Evolutionary conservation across 345 rosid genomes (phyloP), one percentile per base, ranked within the genome.

Genomic region (Hibiscus mutabilis): DNA sequence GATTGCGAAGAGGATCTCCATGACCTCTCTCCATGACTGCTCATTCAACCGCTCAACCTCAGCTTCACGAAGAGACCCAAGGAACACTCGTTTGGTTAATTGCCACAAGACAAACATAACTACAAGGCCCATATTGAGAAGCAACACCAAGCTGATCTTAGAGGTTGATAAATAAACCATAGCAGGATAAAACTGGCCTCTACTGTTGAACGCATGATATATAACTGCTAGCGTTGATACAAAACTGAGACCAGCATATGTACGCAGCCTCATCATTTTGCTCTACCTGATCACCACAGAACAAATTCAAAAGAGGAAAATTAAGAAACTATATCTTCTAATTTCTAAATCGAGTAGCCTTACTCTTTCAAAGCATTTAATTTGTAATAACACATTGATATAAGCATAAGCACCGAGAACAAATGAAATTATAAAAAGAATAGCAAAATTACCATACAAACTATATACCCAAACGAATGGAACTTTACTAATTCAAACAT

Each of bases 41-140:
- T 94, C 98, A 68, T 94, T 94, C 79, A 94, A 76, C 62, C 98
- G 83, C 85, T 94, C 98, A 18, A 94, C 86, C 66, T 94, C 98
- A 9, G 97, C 97, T 80, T 94, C 98, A 4, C 98, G 88, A 25
- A 93, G 98, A 10, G 94, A 79, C 42, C 98, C 98, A 15, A 94
- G 95, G 76, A 94, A 94, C 7, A 94, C 63, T 24, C 82, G 74
- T 64, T 91, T 94, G 53, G 80, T 84, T 21, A 94, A 74, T 49
- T 89, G 93, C 98, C 98, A 94, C 37, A 94, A 68, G 60, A 76
- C 75, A 75, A 87, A 85, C 97, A 91, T 89, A 14, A 86, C 7
- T 6, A 91, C 95, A 40, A 94, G 80, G 47, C 93, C 96, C 97
- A 91, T 91, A 83, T 94, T 94, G 68, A 94, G 82, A 69, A 94